phyloP scores from a whole-genome alignment of 768 basidiomycete species.

The Scleroderma bovista region DNA sequence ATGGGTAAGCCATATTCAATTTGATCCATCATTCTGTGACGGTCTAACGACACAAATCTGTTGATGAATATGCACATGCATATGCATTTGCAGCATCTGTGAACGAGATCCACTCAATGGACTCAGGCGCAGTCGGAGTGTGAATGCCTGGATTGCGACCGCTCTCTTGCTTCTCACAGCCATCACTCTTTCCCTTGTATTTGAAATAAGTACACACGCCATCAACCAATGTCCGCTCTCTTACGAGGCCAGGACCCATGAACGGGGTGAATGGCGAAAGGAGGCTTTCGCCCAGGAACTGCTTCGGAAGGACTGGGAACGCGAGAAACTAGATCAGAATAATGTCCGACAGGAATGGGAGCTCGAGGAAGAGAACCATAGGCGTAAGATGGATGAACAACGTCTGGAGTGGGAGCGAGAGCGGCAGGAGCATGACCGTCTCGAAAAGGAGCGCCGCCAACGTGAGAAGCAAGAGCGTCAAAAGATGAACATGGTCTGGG shows the following conservation, averaged over 20 bases:
- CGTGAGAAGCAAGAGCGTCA: conserved; percentile 14
- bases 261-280: not conserved
- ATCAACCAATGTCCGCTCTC: not conserved
- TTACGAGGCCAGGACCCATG: not conserved
- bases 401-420: conserved; percentile 17
- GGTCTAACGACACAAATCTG: no score
- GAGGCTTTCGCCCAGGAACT: not conserved
- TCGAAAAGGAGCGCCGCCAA: conserved; percentile 12
- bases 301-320: not conserved
- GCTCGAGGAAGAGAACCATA: not conserved
- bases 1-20: no score
- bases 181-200: not conserved
- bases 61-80: no score
- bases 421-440: conserved; percentile 9
- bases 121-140: not conserved
- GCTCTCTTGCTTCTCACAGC: not conserved
- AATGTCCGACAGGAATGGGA: not conserved
- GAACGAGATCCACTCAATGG: not conserved
- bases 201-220: not conserved
- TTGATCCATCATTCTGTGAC: no score
- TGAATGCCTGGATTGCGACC: not conserved
- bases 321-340: not conserved
- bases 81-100: not conserved
- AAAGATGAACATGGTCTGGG: conserved; percentile 20
- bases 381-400: not conserved